These are phyloP conservation scores for Penicillium flavigenum DNA, from an alignment of 495 filamentous ascomycete genomes.

Conservation along the genomic window DNA sequence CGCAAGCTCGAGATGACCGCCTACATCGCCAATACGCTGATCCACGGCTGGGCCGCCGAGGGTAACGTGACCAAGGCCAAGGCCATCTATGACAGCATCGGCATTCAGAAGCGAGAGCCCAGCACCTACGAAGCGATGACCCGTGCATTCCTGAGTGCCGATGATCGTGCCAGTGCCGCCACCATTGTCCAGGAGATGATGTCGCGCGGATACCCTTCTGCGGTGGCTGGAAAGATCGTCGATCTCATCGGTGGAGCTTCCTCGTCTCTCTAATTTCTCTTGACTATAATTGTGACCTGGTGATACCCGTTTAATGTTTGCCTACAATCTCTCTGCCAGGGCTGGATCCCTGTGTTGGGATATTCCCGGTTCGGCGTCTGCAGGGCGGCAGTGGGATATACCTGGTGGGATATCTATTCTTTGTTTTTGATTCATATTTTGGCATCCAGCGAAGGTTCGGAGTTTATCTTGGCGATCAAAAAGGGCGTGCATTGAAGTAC, in stretches of 20 bases:
- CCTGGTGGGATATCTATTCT: constrained; percentile 24
- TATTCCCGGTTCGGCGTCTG: constrained; percentile 33
- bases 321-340: constrained; percentile 31
- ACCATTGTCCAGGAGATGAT: constrained; percentile 86
- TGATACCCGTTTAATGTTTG: constrained; percentile 26
- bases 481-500: constrained; percentile 19
- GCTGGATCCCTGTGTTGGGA: constrained; percentile 42
- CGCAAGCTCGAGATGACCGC: constrained; percentile 82
- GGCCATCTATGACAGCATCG: constrained; percentile 73
- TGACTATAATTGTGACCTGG: constrained; percentile 23
- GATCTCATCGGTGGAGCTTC: constrained; percentile 70
- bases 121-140: constrained; percentile 99
- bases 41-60: constrained; percentile 92
- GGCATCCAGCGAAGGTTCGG: constrained; percentile 41
- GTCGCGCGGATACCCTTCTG: constrained; percentile 81
- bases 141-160: constrained; percentile 79
- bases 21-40: constrained; percentile 98
- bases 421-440: constrained; percentile 21
- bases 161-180: constrained; percentile 72
- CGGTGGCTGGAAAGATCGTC: constrained; percentile 86
- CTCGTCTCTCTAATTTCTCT: constrained; percentile 29
- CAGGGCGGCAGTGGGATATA: constrained; percentile 33
- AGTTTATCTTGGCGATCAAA: constrained; percentile 32
- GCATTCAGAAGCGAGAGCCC: constrained; percentile 77
- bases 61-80: constrained; percentile 77